A percentile compares a stretch with the other conserved stretches of the same genome.
Conservation (phyloP, 2,329 filamentous ascomycete species). For the Alternaria alternata region DNA sequence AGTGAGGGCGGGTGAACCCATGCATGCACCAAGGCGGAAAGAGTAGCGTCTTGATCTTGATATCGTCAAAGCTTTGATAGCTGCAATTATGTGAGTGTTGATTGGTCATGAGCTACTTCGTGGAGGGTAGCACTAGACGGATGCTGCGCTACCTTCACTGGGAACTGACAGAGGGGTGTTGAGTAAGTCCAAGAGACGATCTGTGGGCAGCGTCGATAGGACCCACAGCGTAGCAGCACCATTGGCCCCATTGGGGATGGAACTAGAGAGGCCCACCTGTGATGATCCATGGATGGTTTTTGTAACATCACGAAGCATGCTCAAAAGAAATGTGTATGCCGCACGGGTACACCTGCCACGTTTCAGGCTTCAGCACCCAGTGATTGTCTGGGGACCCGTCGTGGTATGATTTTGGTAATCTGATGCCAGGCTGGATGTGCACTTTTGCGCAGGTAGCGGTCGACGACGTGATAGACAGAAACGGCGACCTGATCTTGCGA, state of each 20-base stretch:
- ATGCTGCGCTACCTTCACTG: slow-evolving; percentile 6
- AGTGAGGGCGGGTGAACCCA: slow-evolving; percentile 13
- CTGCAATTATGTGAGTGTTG: slow-evolving; percentile 9
- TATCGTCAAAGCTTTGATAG: slow-evolving; percentile 12
- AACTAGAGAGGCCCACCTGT: slow-evolving; percentile 4
- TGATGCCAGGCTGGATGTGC: not conserved
- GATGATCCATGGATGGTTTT: not conserved
- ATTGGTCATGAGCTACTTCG: slow-evolving; percentile 29
- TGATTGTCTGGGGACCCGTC: not conserved
- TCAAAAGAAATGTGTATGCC: slow-evolving; percentile 5
- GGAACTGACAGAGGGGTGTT: slow-evolving; percentile 22
- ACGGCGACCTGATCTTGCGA: not conserved
- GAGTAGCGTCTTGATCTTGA: slow-evolving; percentile 15
- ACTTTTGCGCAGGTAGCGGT: not conserved
- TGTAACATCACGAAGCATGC: slow-evolving; percentile 4
- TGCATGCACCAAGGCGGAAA: slow-evolving; percentile 7
- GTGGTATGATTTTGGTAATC: not conserved
- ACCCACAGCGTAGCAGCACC: slow-evolving; percentile 5
- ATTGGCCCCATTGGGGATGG: not conserved
- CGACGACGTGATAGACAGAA: not conserved
- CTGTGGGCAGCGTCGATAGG: slow-evolving; percentile 6
- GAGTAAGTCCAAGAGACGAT: slow-evolving; percentile 13
- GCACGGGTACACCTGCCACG: not conserved
- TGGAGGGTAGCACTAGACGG: slow-evolving; percentile 16
- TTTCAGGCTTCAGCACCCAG: not conserved